Conservation (phyloP, 73 alveolate genomes). For the Vitrella brassicaformis region DNA sequence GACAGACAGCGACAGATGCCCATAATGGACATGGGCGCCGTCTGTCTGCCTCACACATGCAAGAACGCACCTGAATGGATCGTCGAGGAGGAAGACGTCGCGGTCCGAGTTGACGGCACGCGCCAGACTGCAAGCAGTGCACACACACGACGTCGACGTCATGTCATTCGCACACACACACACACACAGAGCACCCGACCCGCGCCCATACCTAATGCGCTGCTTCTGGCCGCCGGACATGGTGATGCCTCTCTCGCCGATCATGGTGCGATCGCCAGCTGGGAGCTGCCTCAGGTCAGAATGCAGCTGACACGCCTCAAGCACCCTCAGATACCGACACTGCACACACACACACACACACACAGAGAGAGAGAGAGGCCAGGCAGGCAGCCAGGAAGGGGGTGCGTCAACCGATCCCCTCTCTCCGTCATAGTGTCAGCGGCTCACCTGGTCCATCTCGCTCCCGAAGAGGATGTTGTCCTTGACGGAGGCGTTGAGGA, state of each 20-base stretch:
- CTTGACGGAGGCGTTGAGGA: constrained; percentile 57
- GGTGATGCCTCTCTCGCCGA: constrained; percentile 76
- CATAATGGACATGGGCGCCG: too few species aligned
- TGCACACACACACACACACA: constrained; percentile 38
- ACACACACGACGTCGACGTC: too few species aligned
- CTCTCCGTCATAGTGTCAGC: too few species aligned
- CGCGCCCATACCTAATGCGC: constrained; percentile 11
- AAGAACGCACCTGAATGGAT: constrained; percentile 67
- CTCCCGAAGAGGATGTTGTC: constrained; percentile 58
- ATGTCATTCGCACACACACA: too few species aligned
- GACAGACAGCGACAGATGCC: too few species aligned
- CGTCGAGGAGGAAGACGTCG: constrained; percentile 68
- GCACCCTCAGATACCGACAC: constrained; percentile 50
- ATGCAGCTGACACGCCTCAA: constrained; percentile 53
- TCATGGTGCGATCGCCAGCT: constrained; percentile 63
- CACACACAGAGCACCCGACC: too few species aligned
- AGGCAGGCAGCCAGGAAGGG: too few species aligned
- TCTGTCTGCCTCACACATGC: too few species aligned
- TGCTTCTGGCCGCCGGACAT: constrained; percentile 73
- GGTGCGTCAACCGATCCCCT: too few species aligned
- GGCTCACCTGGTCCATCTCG: constrained; percentile 13
- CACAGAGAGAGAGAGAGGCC: too few species aligned
- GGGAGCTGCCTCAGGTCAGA: constrained; percentile 53
- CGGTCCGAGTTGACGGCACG: constrained; percentile 69
- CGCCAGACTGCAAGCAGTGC: constrained; percentile 59